Evolutionary conservation across 2,329 filamentous ascomycete species (phyloP).

Genomic region (Albophoma yamanashiensis): DNA sequence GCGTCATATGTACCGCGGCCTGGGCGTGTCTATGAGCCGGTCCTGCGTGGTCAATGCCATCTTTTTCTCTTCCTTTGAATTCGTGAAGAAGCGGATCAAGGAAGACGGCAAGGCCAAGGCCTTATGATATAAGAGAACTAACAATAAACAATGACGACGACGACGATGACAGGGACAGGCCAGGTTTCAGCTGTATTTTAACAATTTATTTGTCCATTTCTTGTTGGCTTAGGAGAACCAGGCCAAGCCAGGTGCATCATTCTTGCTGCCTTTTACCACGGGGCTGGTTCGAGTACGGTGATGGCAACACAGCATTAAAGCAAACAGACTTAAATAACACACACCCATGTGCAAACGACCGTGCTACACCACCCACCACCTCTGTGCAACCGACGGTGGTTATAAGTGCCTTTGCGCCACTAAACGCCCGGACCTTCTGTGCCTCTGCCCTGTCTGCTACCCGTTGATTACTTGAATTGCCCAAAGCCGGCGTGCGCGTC

Average conservation of each 20-base stretch:
- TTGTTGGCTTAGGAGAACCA: neutral
- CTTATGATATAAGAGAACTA: slow-evolving; percentile 6
- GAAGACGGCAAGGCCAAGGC: slow-evolving; percentile 26
- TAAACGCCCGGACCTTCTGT: too few species aligned
- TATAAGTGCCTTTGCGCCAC: too few species aligned
- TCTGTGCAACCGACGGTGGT: too few species aligned
- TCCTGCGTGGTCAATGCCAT: slow-evolving; percentile 79
- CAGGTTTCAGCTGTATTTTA: neutral
- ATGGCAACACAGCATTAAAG: neutral
- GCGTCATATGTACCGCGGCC: slow-evolving; percentile 68
- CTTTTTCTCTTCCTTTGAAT: slow-evolving; percentile 83
- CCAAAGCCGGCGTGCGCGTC: too few species aligned
- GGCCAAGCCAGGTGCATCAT: neutral
- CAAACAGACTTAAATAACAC: too few species aligned
- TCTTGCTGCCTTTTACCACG: neutral
- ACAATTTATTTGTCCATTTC: slow-evolving; percentile 10
- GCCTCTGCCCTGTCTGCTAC: too few species aligned
- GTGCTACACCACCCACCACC: too few species aligned
- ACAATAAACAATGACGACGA: neutral
- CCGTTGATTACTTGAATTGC: too few species aligned
- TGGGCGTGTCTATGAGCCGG: slow-evolving; percentile 73
- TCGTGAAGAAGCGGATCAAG: slow-evolving; percentile 61
- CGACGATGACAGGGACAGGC: neutral
- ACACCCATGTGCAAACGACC: too few species aligned
- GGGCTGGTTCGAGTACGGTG: neutral